These are phyloP conservation scores for Sugiyamaella japonica DNA, from an alignment of 1,139 yeast genomes.

Conservation along the genomic window DNA sequence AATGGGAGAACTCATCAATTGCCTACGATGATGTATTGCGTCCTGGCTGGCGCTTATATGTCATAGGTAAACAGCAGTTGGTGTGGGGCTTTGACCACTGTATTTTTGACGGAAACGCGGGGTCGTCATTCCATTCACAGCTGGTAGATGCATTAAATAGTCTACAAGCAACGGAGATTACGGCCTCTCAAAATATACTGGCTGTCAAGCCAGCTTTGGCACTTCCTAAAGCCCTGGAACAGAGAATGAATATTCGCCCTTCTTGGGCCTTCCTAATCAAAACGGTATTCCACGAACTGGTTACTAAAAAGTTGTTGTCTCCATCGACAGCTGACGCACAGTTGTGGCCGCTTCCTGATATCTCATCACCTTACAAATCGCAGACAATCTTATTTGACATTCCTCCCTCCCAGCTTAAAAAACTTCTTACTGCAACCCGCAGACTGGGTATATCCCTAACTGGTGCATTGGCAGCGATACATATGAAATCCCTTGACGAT, in stretches of 20 bases:
- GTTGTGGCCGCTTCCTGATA: background rate
- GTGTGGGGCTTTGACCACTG: constrained; percentile 32
- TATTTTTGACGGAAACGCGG: constrained; percentile 30
- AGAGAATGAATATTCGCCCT: constrained; percentile 22
- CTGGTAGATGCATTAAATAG: constrained; percentile 21
- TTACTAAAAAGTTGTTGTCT: background rate
- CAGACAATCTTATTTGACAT: constrained; percentile 21
- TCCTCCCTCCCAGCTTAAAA: constrained; percentile 6
- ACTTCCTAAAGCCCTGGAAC: constrained; percentile 22
- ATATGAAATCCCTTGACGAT: constrained; percentile 14
- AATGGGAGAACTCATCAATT: constrained; percentile 8
- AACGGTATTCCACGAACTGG: constrained; percentile 3
- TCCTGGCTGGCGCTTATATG: constrained; percentile 30
- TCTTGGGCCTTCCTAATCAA: constrained; percentile 15
- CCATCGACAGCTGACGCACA: background rate
- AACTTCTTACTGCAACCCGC: constrained; percentile 20
- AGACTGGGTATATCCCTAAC: constrained; percentile 16
- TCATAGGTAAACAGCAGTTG: constrained; percentile 18
- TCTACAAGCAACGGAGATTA: background rate
- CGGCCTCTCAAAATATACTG: constrained; percentile 4
- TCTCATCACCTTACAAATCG: constrained; percentile 21
- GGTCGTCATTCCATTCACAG: constrained; percentile 27
- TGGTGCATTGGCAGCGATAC: constrained; percentile 20
- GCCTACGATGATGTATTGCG: constrained; percentile 18
- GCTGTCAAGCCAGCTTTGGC: background rate